A percentile compares a stretch with the other conserved stretches of the same genome.
Conservation (phyloP, 305 asterid species). For the Fraxinus greggii region DNA sequence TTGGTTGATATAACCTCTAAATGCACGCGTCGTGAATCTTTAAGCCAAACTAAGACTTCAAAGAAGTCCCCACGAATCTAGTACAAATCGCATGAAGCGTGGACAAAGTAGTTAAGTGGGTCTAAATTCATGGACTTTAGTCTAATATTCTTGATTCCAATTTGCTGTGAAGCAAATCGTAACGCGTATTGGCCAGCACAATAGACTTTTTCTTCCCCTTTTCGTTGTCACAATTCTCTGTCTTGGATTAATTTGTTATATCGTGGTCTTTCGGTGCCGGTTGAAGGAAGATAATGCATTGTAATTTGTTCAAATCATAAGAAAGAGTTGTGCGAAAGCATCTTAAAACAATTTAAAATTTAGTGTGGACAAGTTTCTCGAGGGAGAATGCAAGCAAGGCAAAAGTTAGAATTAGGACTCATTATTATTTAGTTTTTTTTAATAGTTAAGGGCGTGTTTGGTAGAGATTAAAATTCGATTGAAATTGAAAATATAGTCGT, state of each 20-base stretch:
- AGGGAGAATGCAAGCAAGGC: background rate
- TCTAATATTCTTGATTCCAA: background rate
- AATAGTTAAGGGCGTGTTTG: no score
- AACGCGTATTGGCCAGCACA: background rate
- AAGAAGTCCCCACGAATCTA: slow-evolving; percentile 25
- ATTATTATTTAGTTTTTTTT: no score
- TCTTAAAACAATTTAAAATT: no score
- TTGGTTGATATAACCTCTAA: background rate
- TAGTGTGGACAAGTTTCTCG: background rate
- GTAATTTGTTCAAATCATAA: background rate
- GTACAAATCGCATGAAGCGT: slow-evolving; percentile 14
- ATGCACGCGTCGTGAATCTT: background rate
- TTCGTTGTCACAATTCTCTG: background rate
- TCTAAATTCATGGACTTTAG: background rate
- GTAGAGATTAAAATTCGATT: no score
- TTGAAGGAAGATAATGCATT: no score
- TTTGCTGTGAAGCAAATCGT: background rate
- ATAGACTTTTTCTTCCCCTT: background rate
- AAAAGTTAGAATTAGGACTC: no score
- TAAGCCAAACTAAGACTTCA: background rate
- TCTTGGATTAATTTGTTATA: background rate
- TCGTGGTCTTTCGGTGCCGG: background rate
- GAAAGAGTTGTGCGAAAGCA: background rate
- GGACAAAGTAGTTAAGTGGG: background rate
- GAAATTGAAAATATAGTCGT: no score